Conservation (phyloP, 495 filamentous ascomycete species). For the Cercophora newfieldiana region DNA sequence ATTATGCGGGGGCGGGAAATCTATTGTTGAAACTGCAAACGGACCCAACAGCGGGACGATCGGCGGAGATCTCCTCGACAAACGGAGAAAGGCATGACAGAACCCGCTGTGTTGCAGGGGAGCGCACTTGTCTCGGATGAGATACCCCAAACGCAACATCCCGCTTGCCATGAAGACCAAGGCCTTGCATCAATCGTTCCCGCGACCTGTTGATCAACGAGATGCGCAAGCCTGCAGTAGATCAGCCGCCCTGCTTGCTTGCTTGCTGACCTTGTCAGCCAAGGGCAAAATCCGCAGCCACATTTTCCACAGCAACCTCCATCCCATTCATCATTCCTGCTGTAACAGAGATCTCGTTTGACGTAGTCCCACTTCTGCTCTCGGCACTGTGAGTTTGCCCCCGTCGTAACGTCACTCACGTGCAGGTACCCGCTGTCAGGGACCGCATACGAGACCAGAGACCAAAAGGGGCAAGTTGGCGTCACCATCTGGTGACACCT, state of each 20-base stretch:
- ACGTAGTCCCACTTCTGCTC: background rate
- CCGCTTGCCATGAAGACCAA: too few species aligned
- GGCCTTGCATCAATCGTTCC: too few species aligned
- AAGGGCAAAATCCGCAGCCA: too few species aligned
- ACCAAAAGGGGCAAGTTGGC: background rate
- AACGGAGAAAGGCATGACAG: background rate
- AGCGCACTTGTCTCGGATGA: background rate
- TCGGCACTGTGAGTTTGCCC: too few species aligned
- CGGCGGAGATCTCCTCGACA: background rate
- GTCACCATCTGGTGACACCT: background rate
- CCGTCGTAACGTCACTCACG: background rate
- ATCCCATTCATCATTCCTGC: background rate
- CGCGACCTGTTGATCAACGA: too few species aligned
- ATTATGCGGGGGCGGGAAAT: background rate
- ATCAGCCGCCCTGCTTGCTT: too few species aligned
- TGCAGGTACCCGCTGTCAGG: slow-evolving; percentile 7
- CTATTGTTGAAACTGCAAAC: background rate
- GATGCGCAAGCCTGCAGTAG: background rate
- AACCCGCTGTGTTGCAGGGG: background rate
- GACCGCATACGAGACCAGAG: background rate
- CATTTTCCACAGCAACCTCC: background rate
- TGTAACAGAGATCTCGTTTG: background rate
- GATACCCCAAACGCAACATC: background rate
- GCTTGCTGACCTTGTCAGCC: too few species aligned
- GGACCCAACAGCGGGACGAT: background rate